Evolutionary conservation across 2,329 filamentous ascomycete genomes (phyloP), one percentile per base, ranked within the genome.

Genomic region (Paecilomyces sp.): DNA sequence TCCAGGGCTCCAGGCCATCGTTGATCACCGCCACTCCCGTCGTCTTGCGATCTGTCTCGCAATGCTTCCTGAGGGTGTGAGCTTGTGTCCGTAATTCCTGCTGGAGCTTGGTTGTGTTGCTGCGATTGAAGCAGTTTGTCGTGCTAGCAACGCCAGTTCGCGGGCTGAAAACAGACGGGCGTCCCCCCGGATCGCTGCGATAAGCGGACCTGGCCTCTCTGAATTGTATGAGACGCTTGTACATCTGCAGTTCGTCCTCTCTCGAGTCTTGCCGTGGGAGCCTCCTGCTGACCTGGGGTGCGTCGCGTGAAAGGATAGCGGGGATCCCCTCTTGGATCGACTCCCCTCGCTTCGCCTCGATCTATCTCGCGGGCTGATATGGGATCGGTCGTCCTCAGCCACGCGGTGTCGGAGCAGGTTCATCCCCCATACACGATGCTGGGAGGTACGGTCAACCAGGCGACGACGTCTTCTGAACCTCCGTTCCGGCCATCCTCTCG

Each of bases 391-490:
- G 77, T 85, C 70, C 75, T 85, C 68, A 80, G 79, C 77, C 90
- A 93, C 80, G 87, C 87, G 79, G 85, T 87, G 77, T 84, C 89
- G 75, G 87, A 91, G 77, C 81, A 87, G 67, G 82, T 85, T 68
- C 84, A 86, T 77, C 88, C 88, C 77, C 85, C 86, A 80, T 85
- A 82, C 78, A 89, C 87, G 82, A 88, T 91, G 79, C 78, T 83
- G 69, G 80, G 79, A 74, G 75, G 75, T 65, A 71, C 76, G 67
- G 68, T 75, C 66, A 71, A 70, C 63, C 59, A 59, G 56, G 57
- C 61, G 31, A 31, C 59, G 31, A 60, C 52, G 22, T 58, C 69
- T n/a, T 67, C 68, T 56, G 78, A 80, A 68, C 74, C 75, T 47
- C 64, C 68, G 55, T 72, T 71, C 68, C 69, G 68, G 55, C 65